Evolutionary conservation across 2,329 filamentous ascomycete species (phyloP).

Genomic region (Hypoxylon sp.): DNA sequence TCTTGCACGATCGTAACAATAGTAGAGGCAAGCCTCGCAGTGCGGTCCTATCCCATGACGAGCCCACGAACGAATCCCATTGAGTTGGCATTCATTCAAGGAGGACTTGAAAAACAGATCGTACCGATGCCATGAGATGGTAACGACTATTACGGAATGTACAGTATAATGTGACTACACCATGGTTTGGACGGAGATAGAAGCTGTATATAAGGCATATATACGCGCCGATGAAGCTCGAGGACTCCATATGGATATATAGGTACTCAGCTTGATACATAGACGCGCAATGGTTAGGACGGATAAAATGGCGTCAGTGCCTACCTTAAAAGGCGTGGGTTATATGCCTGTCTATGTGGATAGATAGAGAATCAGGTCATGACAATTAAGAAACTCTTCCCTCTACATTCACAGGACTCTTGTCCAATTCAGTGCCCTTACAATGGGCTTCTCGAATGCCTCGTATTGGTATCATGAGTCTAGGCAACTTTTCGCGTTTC

Average conservation of each 20-base stretch:
- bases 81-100: background rate
- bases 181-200: conserved; percentile 13
- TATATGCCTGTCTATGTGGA: conserved; percentile 10
- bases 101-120: background rate
- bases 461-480: conserved; percentile 30
- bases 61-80: background rate
- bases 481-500: conserved; percentile 13
- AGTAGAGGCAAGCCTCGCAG: background rate
- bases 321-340: conserved; percentile 12
- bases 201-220: conserved; percentile 23
- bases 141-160: conserved; percentile 19
- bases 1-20: background rate
- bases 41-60: background rate
- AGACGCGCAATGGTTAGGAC: conserved; percentile 7
- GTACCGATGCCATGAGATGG: background rate
- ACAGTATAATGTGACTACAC: conserved; percentile 24
- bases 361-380: conserved; percentile 16
- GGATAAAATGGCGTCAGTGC: conserved; percentile 5
- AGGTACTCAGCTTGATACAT: background rate
- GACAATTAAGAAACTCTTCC: conserved; percentile 38
- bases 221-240: background rate
- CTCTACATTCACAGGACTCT: conserved; percentile 15
- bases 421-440: background rate
- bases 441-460: background rate
- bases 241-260: background rate